phyloP scores from a whole-genome alignment of 306 rosid genomes.

The Inga leiocalycina region DNA sequence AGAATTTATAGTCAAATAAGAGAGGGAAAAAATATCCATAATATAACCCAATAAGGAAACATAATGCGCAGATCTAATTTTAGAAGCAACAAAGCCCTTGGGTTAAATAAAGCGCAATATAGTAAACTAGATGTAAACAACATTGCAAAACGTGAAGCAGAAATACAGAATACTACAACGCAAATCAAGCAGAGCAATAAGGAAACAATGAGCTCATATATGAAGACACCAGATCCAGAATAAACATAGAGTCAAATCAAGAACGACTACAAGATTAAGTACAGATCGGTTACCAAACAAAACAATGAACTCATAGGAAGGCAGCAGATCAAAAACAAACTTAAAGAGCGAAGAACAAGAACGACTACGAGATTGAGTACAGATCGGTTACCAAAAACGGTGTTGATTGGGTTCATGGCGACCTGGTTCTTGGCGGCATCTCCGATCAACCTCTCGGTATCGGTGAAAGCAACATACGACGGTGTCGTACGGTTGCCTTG shows the following conservation, averaged over 20 bases:
- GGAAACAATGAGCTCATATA: not conserved
- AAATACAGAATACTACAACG: not conserved
- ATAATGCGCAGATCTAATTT: not conserved
- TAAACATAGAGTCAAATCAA: too few species aligned
- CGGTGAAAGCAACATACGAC: constrained; percentile 79
- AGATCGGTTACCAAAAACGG: constrained; percentile 66
- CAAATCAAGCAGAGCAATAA: not conserved
- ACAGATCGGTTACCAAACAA: not conserved
- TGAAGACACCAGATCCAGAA: not conserved
- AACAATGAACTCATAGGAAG: not conserved
- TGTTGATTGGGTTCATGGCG: constrained; percentile 84
- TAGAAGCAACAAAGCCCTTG: not conserved
- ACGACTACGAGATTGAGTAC: not conserved
- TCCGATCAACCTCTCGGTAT: constrained; percentile 71
- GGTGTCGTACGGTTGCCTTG: constrained; percentile 86
- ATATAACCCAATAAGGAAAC: not conserved
- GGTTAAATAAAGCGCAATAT: not conserved
- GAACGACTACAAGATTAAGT: not conserved
- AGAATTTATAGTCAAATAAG: not conserved
- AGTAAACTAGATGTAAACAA: not conserved
- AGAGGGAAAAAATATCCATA: not conserved
- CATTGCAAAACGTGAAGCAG: not conserved
- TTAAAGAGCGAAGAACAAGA: not conserved
- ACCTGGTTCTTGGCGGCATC: constrained; percentile 91
- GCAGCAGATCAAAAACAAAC: not conserved